Base-by-base conservation (phyloP, 164 flowering plant genomes). In the Nelumbo lutea region DNA sequence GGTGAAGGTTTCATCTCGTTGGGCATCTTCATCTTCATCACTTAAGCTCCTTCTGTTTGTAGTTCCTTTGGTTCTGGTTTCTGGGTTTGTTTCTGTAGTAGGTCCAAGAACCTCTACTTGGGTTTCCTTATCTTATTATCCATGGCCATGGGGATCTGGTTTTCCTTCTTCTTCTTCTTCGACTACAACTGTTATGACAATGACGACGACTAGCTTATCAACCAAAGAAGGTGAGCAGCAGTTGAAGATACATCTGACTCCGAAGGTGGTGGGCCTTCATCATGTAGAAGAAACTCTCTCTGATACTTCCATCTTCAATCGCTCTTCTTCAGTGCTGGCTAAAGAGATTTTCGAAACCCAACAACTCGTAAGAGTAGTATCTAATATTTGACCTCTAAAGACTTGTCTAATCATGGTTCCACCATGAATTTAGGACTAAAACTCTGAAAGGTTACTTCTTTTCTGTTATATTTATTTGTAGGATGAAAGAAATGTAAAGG, bases 221-320 rank as follows among this genome's bases (percentile, higher is more conserved):
- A 9, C 11, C 27, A 27, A 27, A 8, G 53, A 50, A 6, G 9
- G 2, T 50, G 53, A 50, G 11, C 8, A 50, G 11, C 11, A 50
- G 3, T 8, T 13, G 1, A 13, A 50, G 9, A 50, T 9, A 6
- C 53, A 50, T 13, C 53, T 50, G 53, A 13, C 8, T 50, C 53
- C 53, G 11, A 50, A 2, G 11, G 53, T 50, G 9, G 53, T 50
- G 8, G 53, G 11, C 11, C 2, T 1, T 43, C 44, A 68, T 46
- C 67, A 60, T 3, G 4, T 40, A 42, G 73, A 70, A 52, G 81
- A 67, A 60, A 70, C 55, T 65, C 13, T 44, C 8, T 59, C 71
- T 1, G 52, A 68, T 55, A 68, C 53, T 50, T 50, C 53, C 9
- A 47, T 9, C 51, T 47, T 47, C 51, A 47, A 47, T 47, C 9